A percentile compares a stretch with the other conserved stretches of the same genome.
These are phyloP conservation scores for Beauveria bassiana DNA, from an alignment of 2,329 filamentous ascomycete genomes.

Conservation along the genomic window DNA sequence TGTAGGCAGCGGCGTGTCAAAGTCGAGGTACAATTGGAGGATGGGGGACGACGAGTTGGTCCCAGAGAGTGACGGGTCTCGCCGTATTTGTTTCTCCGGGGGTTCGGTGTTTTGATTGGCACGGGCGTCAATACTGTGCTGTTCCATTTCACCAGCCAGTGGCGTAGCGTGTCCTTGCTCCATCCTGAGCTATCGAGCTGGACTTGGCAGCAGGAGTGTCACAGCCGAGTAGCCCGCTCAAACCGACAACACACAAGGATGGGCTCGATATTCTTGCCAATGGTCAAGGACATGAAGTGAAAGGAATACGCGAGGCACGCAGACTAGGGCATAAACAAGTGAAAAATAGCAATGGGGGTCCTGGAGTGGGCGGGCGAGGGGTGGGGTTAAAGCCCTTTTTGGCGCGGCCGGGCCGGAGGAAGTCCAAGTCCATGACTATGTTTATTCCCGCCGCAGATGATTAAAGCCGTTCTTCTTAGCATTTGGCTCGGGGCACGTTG, in stretches of 20 bases:
- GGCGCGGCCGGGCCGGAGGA: not conserved
- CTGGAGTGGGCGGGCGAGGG: not conserved
- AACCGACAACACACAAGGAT: not conserved
- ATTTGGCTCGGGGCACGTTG: too few species aligned
- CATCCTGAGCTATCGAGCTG: not conserved
- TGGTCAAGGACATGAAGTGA: not conserved
- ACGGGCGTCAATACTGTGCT: not conserved
- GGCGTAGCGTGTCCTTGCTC: not conserved
- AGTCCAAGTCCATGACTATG: not conserved
- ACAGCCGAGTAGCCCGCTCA: not conserved
- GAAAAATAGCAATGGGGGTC: not conserved
- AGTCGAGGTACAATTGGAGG: constrained; percentile 33
- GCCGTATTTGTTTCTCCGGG: not conserved
- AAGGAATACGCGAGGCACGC: not conserved
- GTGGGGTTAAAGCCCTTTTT: not conserved
- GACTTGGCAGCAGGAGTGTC: not conserved
- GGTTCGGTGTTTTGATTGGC: not conserved
- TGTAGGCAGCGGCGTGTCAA: constrained; percentile 29
- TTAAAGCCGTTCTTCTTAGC: too few species aligned
- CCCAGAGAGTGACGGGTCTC: not conserved
- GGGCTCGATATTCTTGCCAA: not conserved
- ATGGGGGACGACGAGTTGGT: constrained; percentile 22
- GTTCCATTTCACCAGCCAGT: not conserved
- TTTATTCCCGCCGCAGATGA: too few species aligned
- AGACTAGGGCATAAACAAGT: not conserved